Evolutionary conservation across 345 rosid genomes (phyloP).

Genomic region (Triadica sebifera): DNA sequence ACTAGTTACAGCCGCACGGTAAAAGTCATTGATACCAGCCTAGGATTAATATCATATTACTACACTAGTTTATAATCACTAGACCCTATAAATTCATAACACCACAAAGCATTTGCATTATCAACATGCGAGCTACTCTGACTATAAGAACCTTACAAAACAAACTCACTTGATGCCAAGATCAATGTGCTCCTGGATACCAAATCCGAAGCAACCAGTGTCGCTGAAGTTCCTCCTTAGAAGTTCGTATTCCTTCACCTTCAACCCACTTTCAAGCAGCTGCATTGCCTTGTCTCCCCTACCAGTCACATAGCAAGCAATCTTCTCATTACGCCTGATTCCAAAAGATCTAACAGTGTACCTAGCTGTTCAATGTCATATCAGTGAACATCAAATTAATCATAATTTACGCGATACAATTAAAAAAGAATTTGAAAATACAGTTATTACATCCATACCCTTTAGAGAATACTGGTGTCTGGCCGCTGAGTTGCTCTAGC

Average conservation of each 20-base stretch:
- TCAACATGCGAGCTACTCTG: background rate
- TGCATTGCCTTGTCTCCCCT: conserved; percentile 98
- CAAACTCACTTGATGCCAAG: conserved; percentile 82
- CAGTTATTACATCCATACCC: conserved; percentile 28
- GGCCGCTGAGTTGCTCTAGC: conserved; percentile 85
- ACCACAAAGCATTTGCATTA: background rate
- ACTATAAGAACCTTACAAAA: too few species aligned
- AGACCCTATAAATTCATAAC: background rate
- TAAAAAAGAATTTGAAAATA: background rate
- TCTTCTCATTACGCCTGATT: conserved; percentile 92
- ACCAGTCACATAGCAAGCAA: conserved; percentile 91
- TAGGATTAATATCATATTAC: too few species aligned
- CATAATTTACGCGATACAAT: background rate
- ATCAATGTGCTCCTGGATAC: conserved; percentile 97
- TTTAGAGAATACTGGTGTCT: conserved; percentile 85
- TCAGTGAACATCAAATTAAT: background rate
- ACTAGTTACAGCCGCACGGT: background rate
- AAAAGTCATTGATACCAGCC: too few species aligned
- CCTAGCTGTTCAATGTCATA: conserved; percentile 52
- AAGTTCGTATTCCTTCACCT: conserved; percentile 89
- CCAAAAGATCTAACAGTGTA: conserved; percentile 97
- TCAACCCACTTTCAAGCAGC: conserved; percentile 89
- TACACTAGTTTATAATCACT: too few species aligned
- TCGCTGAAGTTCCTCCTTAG: conserved; percentile 94
- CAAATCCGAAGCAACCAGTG: conserved; percentile 92